Base-by-base conservation (phyloP, 352 stramenopile genomes). In the Pilasporangium apinafurcum region DNA sequence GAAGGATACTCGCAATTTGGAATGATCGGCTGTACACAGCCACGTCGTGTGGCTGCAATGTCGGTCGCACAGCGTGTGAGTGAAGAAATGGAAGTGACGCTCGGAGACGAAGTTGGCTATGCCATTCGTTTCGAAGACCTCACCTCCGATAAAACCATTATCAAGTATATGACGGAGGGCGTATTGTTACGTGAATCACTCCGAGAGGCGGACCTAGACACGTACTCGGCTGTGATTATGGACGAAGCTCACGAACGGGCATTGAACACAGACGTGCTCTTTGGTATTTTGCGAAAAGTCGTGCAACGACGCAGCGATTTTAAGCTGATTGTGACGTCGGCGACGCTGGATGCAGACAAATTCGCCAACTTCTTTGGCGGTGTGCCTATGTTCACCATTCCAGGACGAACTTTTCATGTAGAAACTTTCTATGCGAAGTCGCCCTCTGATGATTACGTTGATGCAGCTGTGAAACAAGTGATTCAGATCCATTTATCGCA, bases 401-500 rank as follows among this genome's bases (percentile, higher is more conserved):
- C 95, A 0, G 82, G 79, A 0, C 74, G 79, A 14, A 94, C 82
- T 16, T 94, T 92, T 56, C 81, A 83, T 51, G 82, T 92, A 39
- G 82, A 92, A 21, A 88, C 70, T 33, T 80, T 68, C 18, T 96
- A 95, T 58, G 69, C 93, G 28, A 98, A 98, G 68, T 91, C 85
- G 4, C 85, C 96, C 0, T 77, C 83, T 42, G 92, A 98, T 39
- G 97, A 99, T 63, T 99, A 99, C 54, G 96, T 99, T 0, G 96
- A 98, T 56, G 86, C 95, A 6, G 95, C 96, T 1, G 96, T 99
- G 21, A 98, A 98, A 52, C 92, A 99, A 71, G 91, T 97, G 13
- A 86, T 99, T 37, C 92, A 98, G 52, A 98, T 99, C 56, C 97
- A 99, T 65, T 81, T 99, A 37, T 98, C 94, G 29, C 89, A 96